These are phyloP conservation scores for Lachancea meyersii DNA, from an alignment of 805 yeast species.

Conservation along the genomic window DNA sequence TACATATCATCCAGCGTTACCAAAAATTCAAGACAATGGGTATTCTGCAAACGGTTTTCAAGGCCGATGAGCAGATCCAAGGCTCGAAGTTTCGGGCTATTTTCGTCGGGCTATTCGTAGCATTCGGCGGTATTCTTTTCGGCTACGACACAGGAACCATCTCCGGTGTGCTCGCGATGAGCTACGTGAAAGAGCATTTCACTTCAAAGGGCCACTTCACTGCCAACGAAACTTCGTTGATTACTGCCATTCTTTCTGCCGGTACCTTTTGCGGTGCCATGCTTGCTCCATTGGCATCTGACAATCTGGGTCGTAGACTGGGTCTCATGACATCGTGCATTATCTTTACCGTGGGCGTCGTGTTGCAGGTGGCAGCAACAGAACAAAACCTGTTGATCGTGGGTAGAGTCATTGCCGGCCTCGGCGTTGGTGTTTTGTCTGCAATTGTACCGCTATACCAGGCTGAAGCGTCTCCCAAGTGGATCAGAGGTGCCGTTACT, in stretches of 20 bases:
- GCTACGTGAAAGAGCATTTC: slow-evolving; percentile 41
- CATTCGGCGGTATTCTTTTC: slow-evolving; percentile 60
- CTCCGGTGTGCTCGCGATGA: slow-evolving; percentile 62
- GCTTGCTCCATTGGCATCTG: slow-evolving; percentile 51
- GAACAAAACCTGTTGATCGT: slow-evolving; percentile 47
- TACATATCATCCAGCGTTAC: background rate
- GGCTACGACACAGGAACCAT: slow-evolving; percentile 69
- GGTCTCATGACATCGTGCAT: slow-evolving; percentile 41
- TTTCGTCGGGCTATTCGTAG: slow-evolving; percentile 54
- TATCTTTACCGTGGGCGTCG: slow-evolving; percentile 47
- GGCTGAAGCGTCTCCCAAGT: slow-evolving; percentile 73
- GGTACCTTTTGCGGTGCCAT: slow-evolving; percentile 70
- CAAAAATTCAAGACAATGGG: slow-evolving; percentile 11
- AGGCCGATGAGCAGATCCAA: slow-evolving; percentile 42
- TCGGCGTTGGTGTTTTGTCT: slow-evolving; percentile 69
- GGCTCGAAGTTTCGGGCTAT: slow-evolving; percentile 45
- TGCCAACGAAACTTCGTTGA: slow-evolving; percentile 47
- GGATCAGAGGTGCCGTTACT: slow-evolving; percentile 73
- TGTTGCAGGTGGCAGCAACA: slow-evolving; percentile 43
- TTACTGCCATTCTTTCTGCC: slow-evolving; percentile 67
- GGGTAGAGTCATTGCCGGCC: slow-evolving; percentile 68
- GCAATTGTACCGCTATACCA: slow-evolving; percentile 71
- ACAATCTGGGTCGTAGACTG: slow-evolving; percentile 49
- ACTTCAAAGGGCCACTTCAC: slow-evolving; percentile 37
- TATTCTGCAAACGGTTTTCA: slow-evolving; percentile 26